Conservation (phyloP, 2,329 filamentous ascomycete genomes). For the Apiospora kogelbergensis region DNA sequence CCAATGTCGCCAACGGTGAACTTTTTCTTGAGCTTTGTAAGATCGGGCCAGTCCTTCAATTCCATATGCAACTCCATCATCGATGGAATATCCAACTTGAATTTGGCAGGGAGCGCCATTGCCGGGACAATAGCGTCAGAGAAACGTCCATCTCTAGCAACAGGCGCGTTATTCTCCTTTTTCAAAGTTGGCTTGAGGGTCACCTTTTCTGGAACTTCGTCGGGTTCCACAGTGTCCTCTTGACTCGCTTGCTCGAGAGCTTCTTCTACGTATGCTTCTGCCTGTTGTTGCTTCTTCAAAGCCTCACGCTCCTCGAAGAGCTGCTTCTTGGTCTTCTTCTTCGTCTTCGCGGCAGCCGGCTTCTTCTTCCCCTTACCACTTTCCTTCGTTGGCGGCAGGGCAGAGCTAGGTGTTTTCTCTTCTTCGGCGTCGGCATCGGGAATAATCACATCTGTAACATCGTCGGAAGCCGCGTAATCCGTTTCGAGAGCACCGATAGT, state of each 20-base stretch:
- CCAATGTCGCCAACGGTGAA: conserved; percentile 45
- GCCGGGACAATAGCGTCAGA: conserved; percentile 48
- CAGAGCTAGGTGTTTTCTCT: conserved; percentile 46
- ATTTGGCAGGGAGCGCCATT: conserved; percentile 43
- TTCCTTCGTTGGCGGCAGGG: conserved; percentile 44
- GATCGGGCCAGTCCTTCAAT: conserved; percentile 47
- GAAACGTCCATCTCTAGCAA: conserved; percentile 46
- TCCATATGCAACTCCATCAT: conserved; percentile 45
- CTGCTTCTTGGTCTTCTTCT: conserved; percentile 59
- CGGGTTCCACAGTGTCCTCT: conserved; percentile 30
- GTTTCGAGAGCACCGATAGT: conserved; percentile 54
- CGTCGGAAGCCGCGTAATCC: conserved; percentile 45
- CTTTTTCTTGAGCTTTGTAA: conserved; percentile 48
- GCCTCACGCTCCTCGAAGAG: conserved; percentile 37
- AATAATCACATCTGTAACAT: conserved; percentile 50
- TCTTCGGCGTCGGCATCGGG: conserved; percentile 48
- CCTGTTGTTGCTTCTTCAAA: conserved; percentile 67
- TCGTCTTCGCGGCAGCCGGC: conserved; percentile 43
- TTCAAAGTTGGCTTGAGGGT: conserved; percentile 21
- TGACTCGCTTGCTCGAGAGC: conserved; percentile 37
- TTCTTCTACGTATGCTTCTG: conserved; percentile 45
- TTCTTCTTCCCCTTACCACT: conserved; percentile 56
- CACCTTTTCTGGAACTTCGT: conserved; percentile 24
- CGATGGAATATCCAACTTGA: conserved; percentile 45
- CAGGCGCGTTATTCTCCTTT: conserved; percentile 30